Conservation (phyloP, 2,329 filamentous ascomycete species). For the Plenodomus lindquistii region DNA sequence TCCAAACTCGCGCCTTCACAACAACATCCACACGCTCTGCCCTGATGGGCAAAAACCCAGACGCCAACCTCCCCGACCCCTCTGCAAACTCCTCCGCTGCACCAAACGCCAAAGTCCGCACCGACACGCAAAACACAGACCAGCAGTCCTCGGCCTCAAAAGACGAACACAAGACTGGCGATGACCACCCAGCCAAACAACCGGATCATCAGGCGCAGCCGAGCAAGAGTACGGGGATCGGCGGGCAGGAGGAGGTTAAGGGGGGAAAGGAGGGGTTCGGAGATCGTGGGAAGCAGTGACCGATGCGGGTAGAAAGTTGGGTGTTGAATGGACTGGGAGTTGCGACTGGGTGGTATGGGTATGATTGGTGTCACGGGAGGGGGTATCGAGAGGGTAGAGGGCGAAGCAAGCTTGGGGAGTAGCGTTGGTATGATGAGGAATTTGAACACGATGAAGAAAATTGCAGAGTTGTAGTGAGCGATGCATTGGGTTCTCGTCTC, state of each 20-base stretch:
- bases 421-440: no score
- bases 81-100: constrained; percentile 23
- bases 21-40: constrained; percentile 11
- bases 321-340: neutral
- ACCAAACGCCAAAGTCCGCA: constrained; percentile 25
- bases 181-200: constrained; percentile 46
- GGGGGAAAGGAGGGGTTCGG: constrained; percentile 40
- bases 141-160: constrained; percentile 37
- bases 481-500: no score
- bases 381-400: neutral
- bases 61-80: constrained; percentile 24
- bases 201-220: constrained; percentile 41
- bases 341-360: neutral
- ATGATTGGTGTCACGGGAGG: neutral
- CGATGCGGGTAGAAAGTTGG: neutral
- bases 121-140: constrained; percentile 32
- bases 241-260: constrained; percentile 28
- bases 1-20: constrained; percentile 5
- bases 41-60: constrained; percentile 23
- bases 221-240: constrained; percentile 40
- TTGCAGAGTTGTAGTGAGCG: no score
- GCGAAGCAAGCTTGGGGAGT: no score
- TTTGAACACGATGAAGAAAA: no score
- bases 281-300: constrained; percentile 17
- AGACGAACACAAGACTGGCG: constrained; percentile 30